A percentile compares a stretch with the other conserved stretches of the same genome.
Conservation (phyloP, 208 protist species). For the Trypanosoma vivax region DNA sequence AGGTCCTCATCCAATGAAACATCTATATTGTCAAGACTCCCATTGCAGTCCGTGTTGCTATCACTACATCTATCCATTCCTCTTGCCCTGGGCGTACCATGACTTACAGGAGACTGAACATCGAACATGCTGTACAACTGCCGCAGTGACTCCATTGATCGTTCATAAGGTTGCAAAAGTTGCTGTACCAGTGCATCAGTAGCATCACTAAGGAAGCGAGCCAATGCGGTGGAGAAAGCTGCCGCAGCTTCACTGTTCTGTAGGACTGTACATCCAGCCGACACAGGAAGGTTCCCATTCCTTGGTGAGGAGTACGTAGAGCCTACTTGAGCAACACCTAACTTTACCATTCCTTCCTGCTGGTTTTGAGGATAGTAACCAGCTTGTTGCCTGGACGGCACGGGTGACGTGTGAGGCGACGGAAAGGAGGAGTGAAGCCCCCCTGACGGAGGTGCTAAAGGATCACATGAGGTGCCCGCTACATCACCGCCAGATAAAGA, state of each 20-base stretch:
- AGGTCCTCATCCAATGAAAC: not conserved
- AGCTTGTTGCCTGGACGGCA: not conserved
- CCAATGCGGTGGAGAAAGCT: slow-evolving; percentile 8
- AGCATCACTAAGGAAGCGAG: slow-evolving; percentile 13
- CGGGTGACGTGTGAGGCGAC: not conserved
- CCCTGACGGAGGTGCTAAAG: not conserved
- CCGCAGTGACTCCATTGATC: slow-evolving; percentile 5
- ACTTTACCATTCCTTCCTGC: not conserved
- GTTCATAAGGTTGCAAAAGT: slow-evolving; percentile 4
- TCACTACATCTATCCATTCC: not conserved
- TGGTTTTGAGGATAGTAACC: not conserved
- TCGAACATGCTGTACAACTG: not conserved
- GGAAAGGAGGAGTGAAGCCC: not conserved
- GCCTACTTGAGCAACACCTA: not conserved
- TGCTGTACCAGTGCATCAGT: slow-evolving; percentile 10
- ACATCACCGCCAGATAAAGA: no score
- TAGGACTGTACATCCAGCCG: not conserved
- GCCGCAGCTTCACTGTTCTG: not conserved
- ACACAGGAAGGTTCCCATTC: slow-evolving; percentile 1
- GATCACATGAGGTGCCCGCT: no score
- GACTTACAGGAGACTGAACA: not conserved
- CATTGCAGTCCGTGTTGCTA: not conserved
- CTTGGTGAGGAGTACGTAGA: slow-evolving; percentile 8
- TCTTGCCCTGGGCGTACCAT: not conserved
- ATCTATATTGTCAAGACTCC: not conserved